phyloP scores from a whole-genome alignment of 2,329 filamentous ascomycete species.

The Zopfia rhizophila region DNA sequence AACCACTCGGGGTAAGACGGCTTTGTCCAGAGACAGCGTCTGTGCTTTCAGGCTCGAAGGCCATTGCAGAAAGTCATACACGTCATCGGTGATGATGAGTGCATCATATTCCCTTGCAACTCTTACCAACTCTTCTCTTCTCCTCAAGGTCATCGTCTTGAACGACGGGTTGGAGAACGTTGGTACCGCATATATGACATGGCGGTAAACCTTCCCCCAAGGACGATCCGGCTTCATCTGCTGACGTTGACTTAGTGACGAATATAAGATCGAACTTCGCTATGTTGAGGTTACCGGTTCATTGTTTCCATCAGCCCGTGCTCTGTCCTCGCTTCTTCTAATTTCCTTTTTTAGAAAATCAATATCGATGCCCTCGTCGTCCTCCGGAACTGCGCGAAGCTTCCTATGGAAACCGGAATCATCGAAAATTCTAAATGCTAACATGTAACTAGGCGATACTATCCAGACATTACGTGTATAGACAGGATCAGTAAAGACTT shows the following conservation, averaged over 20 bases:
- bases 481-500: slow-evolving; percentile 81
- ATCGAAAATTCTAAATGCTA: slow-evolving; percentile 86
- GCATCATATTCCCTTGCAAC: slow-evolving; percentile 83
- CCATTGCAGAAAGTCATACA: slow-evolving; percentile 95
- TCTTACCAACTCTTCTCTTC: slow-evolving; percentile 75
- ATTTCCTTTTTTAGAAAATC: slow-evolving; percentile 66
- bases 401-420: slow-evolving; percentile 78
- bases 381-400: slow-evolving; percentile 77
- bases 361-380: slow-evolving; percentile 80
- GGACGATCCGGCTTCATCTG: slow-evolving; percentile 67
- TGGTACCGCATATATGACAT: slow-evolving; percentile 88
- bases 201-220: slow-evolving; percentile 81
- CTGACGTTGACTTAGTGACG: slow-evolving; percentile 39
- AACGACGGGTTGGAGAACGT: slow-evolving; percentile 91
- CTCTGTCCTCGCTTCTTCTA: slow-evolving; percentile 60
- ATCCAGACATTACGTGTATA: slow-evolving; percentile 83
- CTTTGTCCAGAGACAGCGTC: slow-evolving; percentile 48
- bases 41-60: slow-evolving; percentile 52
- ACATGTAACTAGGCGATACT: slow-evolving; percentile 82
- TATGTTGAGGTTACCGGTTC: slow-evolving; percentile 54
- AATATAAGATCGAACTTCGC: slow-evolving; percentile 13
- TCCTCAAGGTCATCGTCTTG: slow-evolving; percentile 77
- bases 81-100: slow-evolving; percentile 87
- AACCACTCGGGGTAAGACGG: slow-evolving; percentile 74
- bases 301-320: slow-evolving; percentile 47